Conservation (phyloP, 2,329 filamentous ascomycete genomes). For the Aureobasidium sp. region DNA sequence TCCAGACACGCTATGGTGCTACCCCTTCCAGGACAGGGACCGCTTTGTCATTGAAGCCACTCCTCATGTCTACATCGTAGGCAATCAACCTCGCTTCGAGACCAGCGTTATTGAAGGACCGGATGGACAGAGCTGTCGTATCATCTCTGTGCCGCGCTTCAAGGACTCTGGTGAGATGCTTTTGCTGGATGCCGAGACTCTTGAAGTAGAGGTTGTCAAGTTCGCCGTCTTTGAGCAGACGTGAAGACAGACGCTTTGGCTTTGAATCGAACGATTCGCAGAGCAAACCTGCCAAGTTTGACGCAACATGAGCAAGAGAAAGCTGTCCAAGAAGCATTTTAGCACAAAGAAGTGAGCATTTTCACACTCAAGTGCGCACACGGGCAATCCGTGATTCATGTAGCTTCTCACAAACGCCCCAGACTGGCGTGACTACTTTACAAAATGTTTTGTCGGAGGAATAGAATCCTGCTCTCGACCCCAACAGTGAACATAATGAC, state of each 20-base stretch:
- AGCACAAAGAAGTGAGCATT: no score
- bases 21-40: constrained; percentile 91
- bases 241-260: not conserved
- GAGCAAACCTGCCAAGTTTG: no score
- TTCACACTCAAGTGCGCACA: no score
- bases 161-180: constrained; percentile 70
- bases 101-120: constrained; percentile 51
- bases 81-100: constrained; percentile 51
- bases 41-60: constrained; percentile 80
- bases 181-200: constrained; percentile 75
- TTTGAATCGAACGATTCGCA: no score
- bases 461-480: no score
- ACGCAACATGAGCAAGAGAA: no score
- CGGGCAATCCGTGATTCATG: no score
- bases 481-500: no score
- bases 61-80: constrained; percentile 83
- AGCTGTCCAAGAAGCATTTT: no score
- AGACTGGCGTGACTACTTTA: no score
- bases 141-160: constrained; percentile 82
- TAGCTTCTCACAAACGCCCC: no score
- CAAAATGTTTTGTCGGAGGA: no score
- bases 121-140: constrained; percentile 60
- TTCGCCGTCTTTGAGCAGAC: constrained; percentile 35
- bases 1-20: constrained; percentile 92
- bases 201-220: constrained; percentile 68